Conservation (phyloP, 306 rosid species). For the Pyrus bretschneideri region DNA sequence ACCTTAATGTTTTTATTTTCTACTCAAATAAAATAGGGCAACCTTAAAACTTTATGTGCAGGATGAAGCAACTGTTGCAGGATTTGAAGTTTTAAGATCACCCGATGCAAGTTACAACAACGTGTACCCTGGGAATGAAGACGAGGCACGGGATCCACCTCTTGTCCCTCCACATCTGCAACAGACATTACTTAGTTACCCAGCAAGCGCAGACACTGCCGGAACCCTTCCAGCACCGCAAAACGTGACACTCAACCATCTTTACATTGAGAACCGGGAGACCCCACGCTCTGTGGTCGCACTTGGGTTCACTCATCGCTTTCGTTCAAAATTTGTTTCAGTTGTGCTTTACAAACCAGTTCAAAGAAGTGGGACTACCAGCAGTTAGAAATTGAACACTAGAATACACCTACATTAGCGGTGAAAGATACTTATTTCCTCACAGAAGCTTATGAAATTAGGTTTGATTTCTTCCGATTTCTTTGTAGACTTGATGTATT, state of each 20-base stretch:
- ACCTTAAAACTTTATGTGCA: constrained; percentile 27
- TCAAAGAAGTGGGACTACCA: constrained; percentile 50
- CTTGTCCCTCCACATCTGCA: constrained; percentile 73
- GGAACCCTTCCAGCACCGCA: constrained; percentile 64
- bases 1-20: constrained; percentile 17
- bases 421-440: constrained; percentile 5
- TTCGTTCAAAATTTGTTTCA: constrained; percentile 75
- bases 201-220: constrained; percentile 40
- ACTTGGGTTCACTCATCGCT: constrained; percentile 87
- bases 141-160: constrained; percentile 88
- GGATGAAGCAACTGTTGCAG: constrained; percentile 68
- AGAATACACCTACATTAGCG: constrained; percentile 5
- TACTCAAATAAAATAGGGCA: constrained; percentile 12
- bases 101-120: constrained; percentile 84
- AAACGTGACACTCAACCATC: constrained; percentile 75
- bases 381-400: constrained; percentile 8
- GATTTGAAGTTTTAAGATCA: constrained; percentile 81
- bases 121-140: constrained; percentile 60
- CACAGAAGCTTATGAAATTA: not conserved
- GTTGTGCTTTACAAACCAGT: constrained; percentile 96
- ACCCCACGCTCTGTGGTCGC: constrained; percentile 76
- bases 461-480: constrained; percentile 5
- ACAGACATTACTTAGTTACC: constrained; percentile 48
- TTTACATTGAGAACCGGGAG: constrained; percentile 79
- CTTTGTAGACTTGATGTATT: not conserved